phyloP scores from a whole-genome alignment of 495 filamentous ascomycete species.

The Chaetomium cochliodes region DNA sequence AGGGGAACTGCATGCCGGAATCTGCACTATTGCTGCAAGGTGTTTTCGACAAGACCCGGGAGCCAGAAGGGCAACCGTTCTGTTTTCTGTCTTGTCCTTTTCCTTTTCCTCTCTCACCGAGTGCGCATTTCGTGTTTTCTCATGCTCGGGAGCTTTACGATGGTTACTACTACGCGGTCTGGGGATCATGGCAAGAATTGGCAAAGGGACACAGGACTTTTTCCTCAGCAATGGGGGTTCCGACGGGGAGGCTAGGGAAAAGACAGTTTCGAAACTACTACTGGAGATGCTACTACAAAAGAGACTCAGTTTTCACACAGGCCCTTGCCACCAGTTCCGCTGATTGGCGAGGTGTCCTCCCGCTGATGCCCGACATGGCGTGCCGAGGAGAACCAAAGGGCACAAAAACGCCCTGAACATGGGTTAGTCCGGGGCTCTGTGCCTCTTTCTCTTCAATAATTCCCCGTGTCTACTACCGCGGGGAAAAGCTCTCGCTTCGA shows the following conservation, averaged over 20 bases:
- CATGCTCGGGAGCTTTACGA: neutral
- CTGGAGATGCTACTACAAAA: neutral
- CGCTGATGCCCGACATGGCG: neutral
- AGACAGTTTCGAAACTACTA: neutral
- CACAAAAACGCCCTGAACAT: neutral
- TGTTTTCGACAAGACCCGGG: neutral
- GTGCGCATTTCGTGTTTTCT: constrained; percentile 9
- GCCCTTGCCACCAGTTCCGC: constrained; percentile 9
- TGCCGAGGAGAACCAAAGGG: neutral
- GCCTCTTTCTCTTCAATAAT: neutral
- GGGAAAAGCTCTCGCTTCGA: neutral
- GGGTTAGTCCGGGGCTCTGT: neutral
- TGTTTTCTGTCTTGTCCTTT: neutral
- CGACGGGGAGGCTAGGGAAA: neutral
- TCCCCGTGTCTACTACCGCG: neutral
- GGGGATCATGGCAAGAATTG: constrained; percentile 15
- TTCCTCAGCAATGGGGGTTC: constrained; percentile 19
- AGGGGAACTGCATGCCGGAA: constrained; percentile 8
- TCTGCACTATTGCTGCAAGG: neutral
- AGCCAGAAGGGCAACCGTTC: neutral
- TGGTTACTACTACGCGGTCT: neutral
- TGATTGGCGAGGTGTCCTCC: constrained; percentile 8
- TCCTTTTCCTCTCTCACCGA: neutral
- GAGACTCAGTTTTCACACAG: constrained; percentile 8
- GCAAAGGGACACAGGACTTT: constrained; percentile 24